Evolutionary conservation across 78 protist genomes (phyloP).

Genomic region (Pigoraptor vietnamica): DNA sequence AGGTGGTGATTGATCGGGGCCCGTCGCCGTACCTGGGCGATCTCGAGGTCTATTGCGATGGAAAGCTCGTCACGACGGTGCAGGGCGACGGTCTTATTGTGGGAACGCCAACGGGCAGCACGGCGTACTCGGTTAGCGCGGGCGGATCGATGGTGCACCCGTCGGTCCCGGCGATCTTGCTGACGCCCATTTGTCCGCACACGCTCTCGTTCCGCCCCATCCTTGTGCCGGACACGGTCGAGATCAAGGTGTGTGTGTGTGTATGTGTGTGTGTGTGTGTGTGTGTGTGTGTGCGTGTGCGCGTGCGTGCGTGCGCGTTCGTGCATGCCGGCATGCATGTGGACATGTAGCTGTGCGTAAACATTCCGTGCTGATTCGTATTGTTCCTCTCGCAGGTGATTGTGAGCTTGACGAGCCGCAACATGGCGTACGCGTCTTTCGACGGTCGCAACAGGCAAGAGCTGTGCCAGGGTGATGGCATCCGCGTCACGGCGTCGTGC

Average conservation of each 20-base stretch:
- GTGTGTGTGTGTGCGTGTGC: neutral
- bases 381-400: neutral
- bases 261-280: neutral
- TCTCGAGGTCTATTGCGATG: slow-evolving; percentile 67
- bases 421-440: neutral
- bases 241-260: neutral
- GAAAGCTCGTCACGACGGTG: slow-evolving; percentile 56
- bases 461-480: neutral
- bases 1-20: slow-evolving; percentile 26
- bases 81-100: slow-evolving; percentile 77
- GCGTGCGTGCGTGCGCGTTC: no score
- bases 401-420: neutral
- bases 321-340: no score
- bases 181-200: slow-evolving; percentile 92
- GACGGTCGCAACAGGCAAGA: slow-evolving; percentile 5
- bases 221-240: slow-evolving; percentile 39
- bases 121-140: slow-evolving; percentile 77
- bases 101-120: slow-evolving; percentile 73
- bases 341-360: neutral
- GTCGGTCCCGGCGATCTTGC: slow-evolving; percentile 53
- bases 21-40: slow-evolving; percentile 60
- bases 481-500: neutral
- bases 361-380: neutral
- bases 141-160: slow-evolving; percentile 92
- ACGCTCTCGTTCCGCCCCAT: slow-evolving; percentile 85